phyloP scores from a whole-genome alignment of 2,329 filamentous ascomycete genomes.

The Aureobasidium subglaciale region DNA sequence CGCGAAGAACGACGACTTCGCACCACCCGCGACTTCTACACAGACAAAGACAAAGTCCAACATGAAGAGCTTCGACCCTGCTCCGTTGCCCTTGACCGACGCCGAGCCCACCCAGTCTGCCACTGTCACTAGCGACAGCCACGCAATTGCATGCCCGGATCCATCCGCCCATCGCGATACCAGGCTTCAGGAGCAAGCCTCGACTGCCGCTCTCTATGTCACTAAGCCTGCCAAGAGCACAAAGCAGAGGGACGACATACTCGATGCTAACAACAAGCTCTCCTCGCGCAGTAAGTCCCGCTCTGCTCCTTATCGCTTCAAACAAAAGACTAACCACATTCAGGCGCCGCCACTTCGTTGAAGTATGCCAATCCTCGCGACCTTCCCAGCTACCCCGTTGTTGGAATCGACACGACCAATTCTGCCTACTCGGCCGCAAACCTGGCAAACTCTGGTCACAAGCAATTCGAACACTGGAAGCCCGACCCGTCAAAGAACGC shows the following conservation, averaged over 20 bases:
- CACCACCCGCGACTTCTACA: background rate
- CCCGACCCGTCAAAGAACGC: slow-evolving; percentile 56
- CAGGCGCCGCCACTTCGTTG: slow-evolving; percentile 55
- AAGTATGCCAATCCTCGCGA: slow-evolving; percentile 67
- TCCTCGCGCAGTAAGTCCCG: slow-evolving; percentile 49
- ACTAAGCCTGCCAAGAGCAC: slow-evolving; percentile 33
- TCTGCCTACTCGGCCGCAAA: slow-evolving; percentile 70
- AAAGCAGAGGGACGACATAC: slow-evolving; percentile 27
- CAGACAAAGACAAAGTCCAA: background rate
- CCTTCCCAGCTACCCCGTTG: slow-evolving; percentile 66
- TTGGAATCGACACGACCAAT: slow-evolving; percentile 49
- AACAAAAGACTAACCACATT: slow-evolving; percentile 18
- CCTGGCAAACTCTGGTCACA: slow-evolving; percentile 65
- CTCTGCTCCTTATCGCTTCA: background rate
- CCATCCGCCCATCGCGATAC: slow-evolving; percentile 36
- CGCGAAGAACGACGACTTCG: background rate
- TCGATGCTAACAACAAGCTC: slow-evolving; percentile 49
- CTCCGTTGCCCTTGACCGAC: background rate
- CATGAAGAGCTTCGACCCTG: background rate
- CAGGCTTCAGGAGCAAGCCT: slow-evolving; percentile 45
- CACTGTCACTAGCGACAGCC: background rate
- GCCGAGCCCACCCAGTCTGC: background rate
- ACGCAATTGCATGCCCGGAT: slow-evolving; percentile 32
- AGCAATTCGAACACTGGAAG: slow-evolving; percentile 58
- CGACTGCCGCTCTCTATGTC: slow-evolving; percentile 54